A percentile compares a stretch with the other conserved stretches of the same genome.
Evolutionary conservation across 177 flowering plant species (phyloP).

Genomic region (Vitis hybrid): DNA sequence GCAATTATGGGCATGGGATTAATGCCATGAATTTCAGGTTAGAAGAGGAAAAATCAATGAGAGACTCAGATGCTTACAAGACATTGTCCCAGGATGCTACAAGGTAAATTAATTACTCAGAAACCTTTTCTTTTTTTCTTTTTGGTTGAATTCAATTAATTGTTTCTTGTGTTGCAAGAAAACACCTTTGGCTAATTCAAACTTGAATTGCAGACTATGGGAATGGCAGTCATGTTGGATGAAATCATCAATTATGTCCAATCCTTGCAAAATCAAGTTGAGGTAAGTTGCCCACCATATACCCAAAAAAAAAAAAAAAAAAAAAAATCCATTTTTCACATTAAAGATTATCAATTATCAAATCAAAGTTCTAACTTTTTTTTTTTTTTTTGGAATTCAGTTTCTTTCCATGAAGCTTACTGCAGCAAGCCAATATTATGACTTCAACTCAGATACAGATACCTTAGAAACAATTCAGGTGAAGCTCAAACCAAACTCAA

Average conservation of each 20-base stretch:
- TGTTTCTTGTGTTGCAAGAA: no score
- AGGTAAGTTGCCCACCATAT: conserved; percentile 31
- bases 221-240: conserved; percentile 72
- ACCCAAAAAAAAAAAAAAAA: neutral
- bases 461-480: conserved; percentile 46
- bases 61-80: conserved; percentile 52
- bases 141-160: neutral
- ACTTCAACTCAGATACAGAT: conserved; percentile 54
- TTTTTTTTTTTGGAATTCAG: conserved; percentile 28
- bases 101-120: conserved; percentile 32
- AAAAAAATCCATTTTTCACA: no score
- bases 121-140: neutral
- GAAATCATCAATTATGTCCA: conserved; percentile 70
- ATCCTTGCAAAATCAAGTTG: conserved; percentile 67
- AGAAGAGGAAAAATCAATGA: conserved; percentile 75
- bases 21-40: conserved; percentile 35
- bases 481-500: no score
- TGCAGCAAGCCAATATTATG: conserved; percentile 55
- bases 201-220: conserved; percentile 47
- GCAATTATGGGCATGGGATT: neutral
- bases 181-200: neutral
- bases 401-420: conserved; percentile 70
- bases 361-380: neutral
- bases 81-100: conserved; percentile 69
- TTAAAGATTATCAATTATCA: neutral